Base-by-base conservation (phyloP, 768 basidiomycete species). In the Podaxis pistillaris region DNA sequence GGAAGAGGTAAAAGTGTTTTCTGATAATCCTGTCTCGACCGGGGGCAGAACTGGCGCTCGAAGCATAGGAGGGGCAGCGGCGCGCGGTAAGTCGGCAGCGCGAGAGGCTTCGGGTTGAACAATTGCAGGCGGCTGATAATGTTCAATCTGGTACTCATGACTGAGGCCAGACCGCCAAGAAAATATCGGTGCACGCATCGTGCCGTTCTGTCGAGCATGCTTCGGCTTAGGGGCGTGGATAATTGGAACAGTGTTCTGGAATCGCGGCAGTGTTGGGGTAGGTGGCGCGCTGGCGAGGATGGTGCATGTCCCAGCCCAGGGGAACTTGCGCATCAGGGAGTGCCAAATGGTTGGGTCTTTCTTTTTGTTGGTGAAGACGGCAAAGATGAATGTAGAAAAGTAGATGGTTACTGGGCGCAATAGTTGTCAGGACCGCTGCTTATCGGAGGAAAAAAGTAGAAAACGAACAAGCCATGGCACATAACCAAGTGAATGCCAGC, bases 401-500 rank as follows among this genome's bases (percentile, higher is more conserved):
- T 90, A 90, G n/a, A 75, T 63, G 51, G 89, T 69, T 56, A 89
- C 89, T 91, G 62, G 4, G 41, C 11, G 37, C 51, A 33, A 17
- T 15, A 9, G n/a, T 9, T 17, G 49, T 52, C 17, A 52, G 30
- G 33, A 33, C 41, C 36, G 36, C 56, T 44, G 17, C n/a, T 44
- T 4, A 47, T 44, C 26, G 7, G 12, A 22, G 26, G 22, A 22
- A 58, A 37, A 52, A 33, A 58, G 22, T 61, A 6, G 47, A 36
- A 6, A 13, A 71, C 75, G 58, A 60, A 76, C 75, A 63, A 38
- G 72, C 58, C 15, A 73, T 66, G 49, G 73, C 68, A 66, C 73
- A 79, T 46, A 77, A 73, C 88, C 87, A 89, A 56, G 83, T 78
- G 67, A 90, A 88, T 2, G 81, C 86, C 64, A 85, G 74, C 30